Evolutionary conservation across 208 protist species (phyloP).

Genomic region (Perkinsela sp.): DNA sequence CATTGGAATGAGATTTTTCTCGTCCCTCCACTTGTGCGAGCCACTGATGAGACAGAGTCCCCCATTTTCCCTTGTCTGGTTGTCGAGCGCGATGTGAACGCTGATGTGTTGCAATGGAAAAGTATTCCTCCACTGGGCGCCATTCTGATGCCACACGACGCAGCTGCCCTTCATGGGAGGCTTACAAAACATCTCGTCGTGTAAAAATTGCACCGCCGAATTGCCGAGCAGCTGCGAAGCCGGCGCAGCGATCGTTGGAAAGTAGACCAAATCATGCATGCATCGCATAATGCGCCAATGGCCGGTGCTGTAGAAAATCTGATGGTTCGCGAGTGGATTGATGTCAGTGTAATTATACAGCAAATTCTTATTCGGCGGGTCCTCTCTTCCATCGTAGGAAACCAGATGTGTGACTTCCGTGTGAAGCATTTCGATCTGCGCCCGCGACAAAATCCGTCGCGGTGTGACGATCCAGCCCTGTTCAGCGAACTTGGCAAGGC

Average conservation of each 20-base stretch:
- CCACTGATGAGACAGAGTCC: constrained; percentile 40
- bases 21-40: constrained; percentile 42
- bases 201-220: constrained; percentile 32
- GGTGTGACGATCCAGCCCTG: constrained; percentile 41
- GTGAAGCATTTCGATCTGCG: constrained; percentile 35
- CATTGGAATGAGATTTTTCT: constrained; percentile 21
- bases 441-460: constrained; percentile 14
- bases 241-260: constrained; percentile 34
- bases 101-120: constrained; percentile 28
- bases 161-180: constrained; percentile 22
- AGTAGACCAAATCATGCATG: constrained; percentile 50
- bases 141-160: constrained; percentile 50
- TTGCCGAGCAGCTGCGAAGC: constrained; percentile 42
- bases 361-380: constrained; percentile 36
- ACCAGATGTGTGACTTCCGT: constrained; percentile 42
- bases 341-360: constrained; percentile 36
- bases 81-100: constrained; percentile 36
- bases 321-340: constrained; percentile 17
- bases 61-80: constrained; percentile 37
- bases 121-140: constrained; percentile 36
- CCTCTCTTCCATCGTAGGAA: constrained; percentile 32
- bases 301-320: constrained; percentile 47
- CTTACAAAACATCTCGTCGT: constrained; percentile 53
- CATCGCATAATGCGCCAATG: constrained; percentile 42
- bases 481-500: constrained; percentile 28